A percentile compares a stretch with the other conserved stretches of the same genome.
These are phyloP conservation scores for Penicillium subrubescens DNA, from an alignment of 495 filamentous ascomycete genomes.

Conservation along the genomic window DNA sequence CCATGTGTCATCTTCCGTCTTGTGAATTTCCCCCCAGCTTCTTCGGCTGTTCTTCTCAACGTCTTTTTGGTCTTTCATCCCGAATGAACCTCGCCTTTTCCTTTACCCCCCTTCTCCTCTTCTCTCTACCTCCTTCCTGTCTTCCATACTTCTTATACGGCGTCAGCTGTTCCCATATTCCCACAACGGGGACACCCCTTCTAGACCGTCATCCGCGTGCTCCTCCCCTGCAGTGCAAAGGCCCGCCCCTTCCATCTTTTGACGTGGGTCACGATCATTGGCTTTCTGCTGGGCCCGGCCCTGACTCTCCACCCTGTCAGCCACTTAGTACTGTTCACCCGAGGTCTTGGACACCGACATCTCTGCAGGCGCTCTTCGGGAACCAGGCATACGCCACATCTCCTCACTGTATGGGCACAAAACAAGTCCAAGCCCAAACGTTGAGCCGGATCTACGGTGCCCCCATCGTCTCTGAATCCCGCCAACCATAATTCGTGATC, in stretches of 20 bases:
- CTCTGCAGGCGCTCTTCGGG: constrained; percentile 26
- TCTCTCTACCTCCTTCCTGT: not conserved
- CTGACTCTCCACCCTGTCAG: constrained; percentile 31
- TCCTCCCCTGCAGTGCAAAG: constrained; percentile 27
- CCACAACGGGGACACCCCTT: constrained; percentile 7
- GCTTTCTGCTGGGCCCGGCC: constrained; percentile 29
- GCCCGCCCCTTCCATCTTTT: constrained; percentile 29
- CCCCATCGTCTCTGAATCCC: constrained; percentile 22
- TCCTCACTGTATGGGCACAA: constrained; percentile 14
- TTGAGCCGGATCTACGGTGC: constrained; percentile 34
- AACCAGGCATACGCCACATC: constrained; percentile 25
- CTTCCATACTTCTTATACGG: not conserved
- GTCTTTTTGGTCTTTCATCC: not conserved
- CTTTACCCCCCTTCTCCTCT: not conserved
- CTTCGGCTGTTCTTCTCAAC: constrained; percentile 5
- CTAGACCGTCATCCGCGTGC: constrained; percentile 29
- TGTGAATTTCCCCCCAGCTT: constrained; percentile 2
- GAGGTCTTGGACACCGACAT: constrained; percentile 36
- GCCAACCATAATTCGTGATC: constrained; percentile 27
- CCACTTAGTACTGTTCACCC: constrained; percentile 22
- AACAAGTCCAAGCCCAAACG: constrained; percentile 32
- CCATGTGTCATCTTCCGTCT: constrained; percentile 14
- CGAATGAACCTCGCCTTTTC: not conserved
- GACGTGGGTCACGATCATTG: constrained; percentile 50
- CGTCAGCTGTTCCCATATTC: not conserved